Percentiles rank a stretch among this genome's conserved stretches.
phyloP scores from a whole-genome alignment of 148 eudicot species.

The Heliosperma pusillum region DNA sequence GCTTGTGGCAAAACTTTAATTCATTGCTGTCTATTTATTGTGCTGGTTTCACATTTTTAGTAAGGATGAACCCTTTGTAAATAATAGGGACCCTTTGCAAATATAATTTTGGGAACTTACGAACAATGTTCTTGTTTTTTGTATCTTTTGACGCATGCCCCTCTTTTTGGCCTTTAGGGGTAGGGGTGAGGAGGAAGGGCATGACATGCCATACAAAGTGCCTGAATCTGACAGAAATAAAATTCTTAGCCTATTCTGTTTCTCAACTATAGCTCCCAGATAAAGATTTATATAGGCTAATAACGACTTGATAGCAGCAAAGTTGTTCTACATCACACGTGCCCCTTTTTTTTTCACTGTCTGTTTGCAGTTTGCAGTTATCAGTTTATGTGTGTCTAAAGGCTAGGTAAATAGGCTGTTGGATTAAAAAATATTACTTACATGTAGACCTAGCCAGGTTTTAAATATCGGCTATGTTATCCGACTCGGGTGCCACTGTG shows the following conservation, averaged over 20 bases:
- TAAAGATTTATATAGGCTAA: background rate
- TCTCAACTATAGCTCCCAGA: background rate
- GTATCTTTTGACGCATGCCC: background rate
- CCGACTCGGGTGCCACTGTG: too few species aligned
- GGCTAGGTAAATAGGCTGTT: background rate
- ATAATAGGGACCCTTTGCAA: too few species aligned
- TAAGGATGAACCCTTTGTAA: too few species aligned
- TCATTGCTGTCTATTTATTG: too few species aligned
- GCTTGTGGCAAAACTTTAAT: background rate
- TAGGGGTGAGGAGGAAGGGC: background rate
- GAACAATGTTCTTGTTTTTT: background rate
- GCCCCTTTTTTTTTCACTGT: background rate
- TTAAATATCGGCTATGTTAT: too few species aligned
- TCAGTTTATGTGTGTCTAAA: slow-evolving; percentile 5
- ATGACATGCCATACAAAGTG: background rate
- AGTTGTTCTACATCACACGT: background rate
- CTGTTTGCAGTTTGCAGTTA: background rate
- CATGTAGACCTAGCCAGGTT: too few species aligned
- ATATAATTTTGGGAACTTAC: background rate
- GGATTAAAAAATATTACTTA: too few species aligned
- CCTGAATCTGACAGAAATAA: background rate
- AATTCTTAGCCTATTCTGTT: background rate
- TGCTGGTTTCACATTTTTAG: background rate
- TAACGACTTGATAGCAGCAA: background rate
- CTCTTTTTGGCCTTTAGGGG: background rate